Evolutionary conservation across 2,329 filamentous ascomycete genomes (phyloP), one percentile per base, ranked within the genome.

Genomic region (Kalmusia sp.): DNA sequence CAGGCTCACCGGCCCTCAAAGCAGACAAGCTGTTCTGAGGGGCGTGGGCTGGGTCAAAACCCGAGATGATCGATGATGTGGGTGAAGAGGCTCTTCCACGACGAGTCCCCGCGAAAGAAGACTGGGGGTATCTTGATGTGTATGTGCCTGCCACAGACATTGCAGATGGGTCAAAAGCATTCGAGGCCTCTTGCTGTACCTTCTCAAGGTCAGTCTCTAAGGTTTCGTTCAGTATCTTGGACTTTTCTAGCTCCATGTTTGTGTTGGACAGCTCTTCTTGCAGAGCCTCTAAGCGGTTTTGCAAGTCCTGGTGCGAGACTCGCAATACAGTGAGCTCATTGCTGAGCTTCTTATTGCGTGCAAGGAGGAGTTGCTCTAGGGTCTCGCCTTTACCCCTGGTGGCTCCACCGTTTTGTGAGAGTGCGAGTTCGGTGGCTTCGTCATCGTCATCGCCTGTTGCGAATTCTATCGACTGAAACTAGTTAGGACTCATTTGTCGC

Each of bases 21-120:
- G 83, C 77, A 33, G 87, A 85, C 61, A 88, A 77, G 12, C 79
- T 80, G 55, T 52, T 66, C 43, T 66, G 65, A 3, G 65, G 63
- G 6, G 62, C 53, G 45, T 69, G 66, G 21, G 58, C 33, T 22
- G 58, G 58, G 53, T 96, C 91, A 69, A 97, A 92, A n/a, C 95
- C 95, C 55, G 93, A 97, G 65, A 99, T 98, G 66, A 99, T 98
- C 17, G 93, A 98, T 3, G 93, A 98, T 1, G 95, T 98, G 0
- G 95, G 96, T 2, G 95, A 98, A 14, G 89, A 85, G 15, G 44
- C 44, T 25, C 89, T 86, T 65, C 87, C 85, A 43, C 90, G 84
- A 15, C 85, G 78, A 6, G 68, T 82, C 14, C 71, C 70, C 3
- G 59, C 65, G 53, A 78, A 81, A 3, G 79, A 77, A 11, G 90